A percentile compares a stretch with the other conserved stretches of the same genome.
phyloP scores from a whole-genome alignment of 2,329 filamentous ascomycete species.

The Beauveria scarabaeidicola region DNA sequence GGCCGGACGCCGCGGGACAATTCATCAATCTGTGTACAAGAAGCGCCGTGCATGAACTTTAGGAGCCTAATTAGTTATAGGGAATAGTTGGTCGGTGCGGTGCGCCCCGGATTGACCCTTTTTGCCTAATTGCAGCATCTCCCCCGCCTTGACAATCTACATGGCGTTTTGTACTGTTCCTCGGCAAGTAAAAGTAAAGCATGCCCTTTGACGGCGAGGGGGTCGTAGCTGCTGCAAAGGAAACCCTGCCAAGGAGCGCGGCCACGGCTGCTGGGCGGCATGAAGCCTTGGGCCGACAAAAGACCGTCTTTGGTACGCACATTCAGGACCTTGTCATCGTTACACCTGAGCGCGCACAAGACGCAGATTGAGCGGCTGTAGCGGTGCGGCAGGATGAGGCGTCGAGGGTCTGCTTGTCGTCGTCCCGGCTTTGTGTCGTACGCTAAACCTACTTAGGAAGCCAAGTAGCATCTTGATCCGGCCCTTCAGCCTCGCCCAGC shows the following conservation, averaged over 20 bases:
- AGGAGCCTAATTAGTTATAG: slow-evolving; percentile 9
- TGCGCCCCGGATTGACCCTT: neutral
- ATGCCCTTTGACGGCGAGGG: no score
- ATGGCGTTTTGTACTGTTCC: no score
- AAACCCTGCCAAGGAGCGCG: no score
- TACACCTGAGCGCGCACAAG: neutral
- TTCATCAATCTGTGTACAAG: neutral
- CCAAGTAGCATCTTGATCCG: slow-evolving; percentile 2
- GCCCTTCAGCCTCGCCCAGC: neutral
- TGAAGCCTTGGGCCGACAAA: no score
- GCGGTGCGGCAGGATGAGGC: neutral
- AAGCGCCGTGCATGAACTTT: slow-evolving; percentile 3
- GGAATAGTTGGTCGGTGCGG: neutral
- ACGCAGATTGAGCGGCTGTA: neutral
- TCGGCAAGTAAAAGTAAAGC: no score
- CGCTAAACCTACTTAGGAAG: slow-evolving; percentile 9
- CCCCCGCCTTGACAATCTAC: neutral
- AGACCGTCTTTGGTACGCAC: no score
- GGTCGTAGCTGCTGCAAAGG: no score
- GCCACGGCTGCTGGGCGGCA: no score
- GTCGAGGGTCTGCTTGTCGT: no score
- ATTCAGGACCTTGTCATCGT: no score
- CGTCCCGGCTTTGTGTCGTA: neutral
- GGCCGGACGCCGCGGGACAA: neutral
- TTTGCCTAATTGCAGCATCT: neutral